A percentile compares a stretch with the other conserved stretches of the same genome.
These are phyloP conservation scores for Aureobasidium sp. DNA, from an alignment of 2,329 filamentous ascomycete genomes.

Conservation along the genomic window DNA sequence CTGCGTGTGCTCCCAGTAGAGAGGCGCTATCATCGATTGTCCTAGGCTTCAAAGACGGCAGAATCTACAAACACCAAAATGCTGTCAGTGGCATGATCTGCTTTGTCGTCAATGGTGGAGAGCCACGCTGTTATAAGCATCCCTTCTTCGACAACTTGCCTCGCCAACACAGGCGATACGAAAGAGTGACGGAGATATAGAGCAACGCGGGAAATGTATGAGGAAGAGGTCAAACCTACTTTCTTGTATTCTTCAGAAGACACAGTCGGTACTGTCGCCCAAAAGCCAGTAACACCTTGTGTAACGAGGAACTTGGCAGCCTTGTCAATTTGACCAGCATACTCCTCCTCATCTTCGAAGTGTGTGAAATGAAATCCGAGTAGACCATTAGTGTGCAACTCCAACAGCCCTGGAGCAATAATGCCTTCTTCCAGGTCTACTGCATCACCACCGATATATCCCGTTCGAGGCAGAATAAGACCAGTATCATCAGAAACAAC, in stretches of 20 bases:
- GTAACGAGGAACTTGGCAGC: constrained; percentile 42
- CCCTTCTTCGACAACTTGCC: background rate
- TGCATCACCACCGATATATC: constrained; percentile 37
- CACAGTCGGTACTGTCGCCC: constrained; percentile 47
- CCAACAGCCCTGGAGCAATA: constrained; percentile 47
- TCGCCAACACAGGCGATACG: background rate
- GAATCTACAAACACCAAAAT: constrained; percentile 27
- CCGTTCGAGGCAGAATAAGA: constrained; percentile 34
- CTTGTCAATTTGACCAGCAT: constrained; percentile 36
- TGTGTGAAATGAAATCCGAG: constrained; percentile 49
- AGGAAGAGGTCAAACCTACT: constrained; percentile 22
- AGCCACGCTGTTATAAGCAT: background rate
- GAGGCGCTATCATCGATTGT: constrained; percentile 37
- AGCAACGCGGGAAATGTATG: background rate
- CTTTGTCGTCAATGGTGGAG: background rate
- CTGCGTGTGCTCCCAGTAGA: constrained; percentile 48
- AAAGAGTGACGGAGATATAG: background rate
- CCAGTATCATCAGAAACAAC: constrained; percentile 39
- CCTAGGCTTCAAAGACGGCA: constrained; percentile 40
- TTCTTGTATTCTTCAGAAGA: constrained; percentile 38
- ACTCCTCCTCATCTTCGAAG: constrained; percentile 35
- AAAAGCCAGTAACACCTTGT: constrained; percentile 47
- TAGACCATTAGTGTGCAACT: constrained; percentile 48
- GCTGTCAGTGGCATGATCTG: constrained; percentile 17
- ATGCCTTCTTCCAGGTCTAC: constrained; percentile 43